Conservation (phyloP, 352 stramenopile species). For the Pythium rhizo-oryzae region DNA sequence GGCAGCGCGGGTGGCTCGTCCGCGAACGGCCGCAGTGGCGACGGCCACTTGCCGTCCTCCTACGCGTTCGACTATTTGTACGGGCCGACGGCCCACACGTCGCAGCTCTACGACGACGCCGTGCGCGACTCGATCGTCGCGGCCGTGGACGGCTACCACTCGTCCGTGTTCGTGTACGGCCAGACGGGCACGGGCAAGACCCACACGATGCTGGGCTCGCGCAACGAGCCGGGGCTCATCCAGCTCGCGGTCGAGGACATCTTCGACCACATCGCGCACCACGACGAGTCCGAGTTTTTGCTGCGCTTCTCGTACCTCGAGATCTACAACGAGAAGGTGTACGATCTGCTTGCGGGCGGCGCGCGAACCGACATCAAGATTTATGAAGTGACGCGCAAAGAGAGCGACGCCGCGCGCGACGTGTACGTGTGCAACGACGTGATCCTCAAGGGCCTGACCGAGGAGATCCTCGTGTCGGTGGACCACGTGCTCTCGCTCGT, state of each 20-base stretch:
- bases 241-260: constrained; percentile 86
- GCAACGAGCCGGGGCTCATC: constrained; percentile 76
- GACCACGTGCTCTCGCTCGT: constrained; percentile 88
- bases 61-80: constrained; percentile 92
- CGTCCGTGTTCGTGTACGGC: constrained; percentile 92
- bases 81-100: constrained; percentile 59
- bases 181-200: constrained; percentile 90
- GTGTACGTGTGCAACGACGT: constrained; percentile 70
- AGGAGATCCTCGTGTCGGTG: constrained; percentile 78
- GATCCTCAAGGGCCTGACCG: constrained; percentile 81
- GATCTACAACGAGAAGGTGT: constrained; percentile 98
- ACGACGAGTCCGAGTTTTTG: constrained; percentile 64
- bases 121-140: constrained; percentile 77
- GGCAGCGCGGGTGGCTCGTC: constrained; percentile 31
- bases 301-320: constrained; percentile 95
- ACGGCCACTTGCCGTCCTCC: constrained; percentile 55
- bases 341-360: constrained; percentile 91
- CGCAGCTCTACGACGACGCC: constrained; percentile 85
- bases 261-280: constrained; percentile 78
- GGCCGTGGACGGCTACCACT: constrained; percentile 80
- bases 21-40: constrained; percentile 6
- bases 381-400: constrained; percentile 63
- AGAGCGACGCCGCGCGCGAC: constrained; percentile 25
- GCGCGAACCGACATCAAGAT: constrained; percentile 76
- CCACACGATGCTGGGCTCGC: constrained; percentile 74